Evolutionary conservation across 1,284 basidiomycete species (phyloP), one percentile per base, ranked within the genome.

Genomic region (Pholiota adiposa): DNA sequence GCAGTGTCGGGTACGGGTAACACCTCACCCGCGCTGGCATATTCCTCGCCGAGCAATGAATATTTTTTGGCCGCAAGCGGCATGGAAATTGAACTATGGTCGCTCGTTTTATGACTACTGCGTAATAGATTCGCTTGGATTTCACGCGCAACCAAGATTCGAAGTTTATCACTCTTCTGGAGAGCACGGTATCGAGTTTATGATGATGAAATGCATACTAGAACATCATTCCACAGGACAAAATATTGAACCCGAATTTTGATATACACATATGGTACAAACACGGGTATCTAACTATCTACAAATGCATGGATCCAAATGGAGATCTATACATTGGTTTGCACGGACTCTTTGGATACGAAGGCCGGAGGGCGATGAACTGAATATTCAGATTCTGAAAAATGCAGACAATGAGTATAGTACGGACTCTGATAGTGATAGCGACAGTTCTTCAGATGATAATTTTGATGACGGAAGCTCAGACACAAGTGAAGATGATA

Each of bases 301-400:
- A 11, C 44, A 29, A 2, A 6, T 19, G 3, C 25, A 34, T 27
- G 19, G 9, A 2, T 38, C 16, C 49, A 4, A 21, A 34, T 2
- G 12, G n/a, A n/a, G n/a, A n/a, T n/a, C 1, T 12, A 21, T 34
- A 25, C 34, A 16, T n/a, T 4, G 51, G 36, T 6, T 23, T 52
- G 2, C 2, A 3, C 2, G 4, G 34, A 23, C 51, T 52, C 23
- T 52, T 52, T 18, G 34, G 36, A 1, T 12, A 21, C 12, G 34
- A 52, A 52, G 29, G 51, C 33, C 51, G 34, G 51, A 52, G 51
- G 51, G 51, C 34, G 34, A 38, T 6, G n/a, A n/a, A n/a, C n/a
- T n/a, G n/a, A n/a, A n/a, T n/a, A n/a, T n/a, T n/a, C n/a, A n/a
- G n/a, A n/a, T n/a, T n/a, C n/a, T n/a, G n/a, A n/a, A n/a, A n/a